Evolutionary conservation across 257 asterid species (phyloP).

Genomic region (Przewalskia tangutica): DNA sequence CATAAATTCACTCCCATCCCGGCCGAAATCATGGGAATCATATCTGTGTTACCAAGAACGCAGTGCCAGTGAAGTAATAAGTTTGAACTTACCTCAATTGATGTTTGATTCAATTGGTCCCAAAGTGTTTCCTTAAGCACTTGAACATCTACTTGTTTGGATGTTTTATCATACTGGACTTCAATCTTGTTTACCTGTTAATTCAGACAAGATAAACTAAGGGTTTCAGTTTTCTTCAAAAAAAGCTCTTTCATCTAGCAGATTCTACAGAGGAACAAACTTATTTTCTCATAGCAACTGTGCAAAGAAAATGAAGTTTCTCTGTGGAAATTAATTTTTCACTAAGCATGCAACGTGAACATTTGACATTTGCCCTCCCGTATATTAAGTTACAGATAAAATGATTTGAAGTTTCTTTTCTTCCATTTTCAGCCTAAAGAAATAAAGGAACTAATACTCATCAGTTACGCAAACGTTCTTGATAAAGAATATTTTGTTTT

Average conservation of each 20-base stretch:
- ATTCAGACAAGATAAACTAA: background rate
- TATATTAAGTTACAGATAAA: background rate
- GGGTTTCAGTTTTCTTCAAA: background rate
- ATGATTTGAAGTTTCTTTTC: background rate
- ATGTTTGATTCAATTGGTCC: conserved; percentile 36
- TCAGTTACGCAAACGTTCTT: background rate
- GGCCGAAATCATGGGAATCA: background rate
- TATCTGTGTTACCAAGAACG: background rate
- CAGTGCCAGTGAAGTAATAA: background rate
- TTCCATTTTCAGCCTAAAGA: background rate
- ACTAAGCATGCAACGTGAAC: background rate
- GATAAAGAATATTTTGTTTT: background rate
- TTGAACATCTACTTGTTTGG: conserved; percentile 94
- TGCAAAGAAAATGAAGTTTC: background rate
- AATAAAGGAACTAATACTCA: background rate
- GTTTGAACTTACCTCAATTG: conserved; percentile 36
- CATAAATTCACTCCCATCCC: background rate
- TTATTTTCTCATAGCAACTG: background rate
- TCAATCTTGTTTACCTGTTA: conserved; percentile 74
- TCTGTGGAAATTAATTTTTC: background rate
- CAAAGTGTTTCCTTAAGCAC: conserved; percentile 82
- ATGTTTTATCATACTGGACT: conserved; percentile 76
- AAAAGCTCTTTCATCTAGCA: background rate
- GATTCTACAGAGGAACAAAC: background rate
- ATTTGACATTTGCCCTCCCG: background rate